These are phyloP conservation scores for Narthecium ossifragum DNA, from an alignment of 106 monocot species.

Conservation along the genomic window DNA sequence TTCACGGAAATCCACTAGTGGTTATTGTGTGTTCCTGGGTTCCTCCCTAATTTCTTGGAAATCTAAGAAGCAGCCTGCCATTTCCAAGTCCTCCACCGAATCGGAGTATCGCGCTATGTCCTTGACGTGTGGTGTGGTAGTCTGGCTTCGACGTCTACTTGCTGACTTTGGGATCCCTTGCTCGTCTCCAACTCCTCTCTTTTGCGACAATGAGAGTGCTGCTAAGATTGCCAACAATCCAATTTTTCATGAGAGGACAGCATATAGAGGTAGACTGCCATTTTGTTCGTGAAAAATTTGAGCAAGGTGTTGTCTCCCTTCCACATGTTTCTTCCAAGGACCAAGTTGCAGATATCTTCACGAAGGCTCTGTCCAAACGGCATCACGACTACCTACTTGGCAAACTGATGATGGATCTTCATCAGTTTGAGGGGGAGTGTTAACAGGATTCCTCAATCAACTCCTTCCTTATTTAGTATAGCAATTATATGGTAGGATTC, in stretches of 20 bases:
- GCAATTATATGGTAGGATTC: too few relatives aligned
- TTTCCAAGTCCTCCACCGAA: neutral
- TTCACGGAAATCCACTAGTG: neutral
- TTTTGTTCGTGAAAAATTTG: neutral
- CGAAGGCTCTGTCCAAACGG: neutral
- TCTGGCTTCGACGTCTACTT: neutral
- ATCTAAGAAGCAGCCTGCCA: neutral
- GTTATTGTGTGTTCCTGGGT: constrained; percentile 2
- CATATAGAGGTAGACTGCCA: constrained; percentile 15
- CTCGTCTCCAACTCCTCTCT: neutral
- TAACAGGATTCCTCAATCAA: too few relatives aligned
- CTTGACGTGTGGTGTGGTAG: neutral
- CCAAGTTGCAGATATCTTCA: constrained; percentile 2
- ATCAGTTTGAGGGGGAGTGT: neutral
- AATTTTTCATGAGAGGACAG: constrained; percentile 7
- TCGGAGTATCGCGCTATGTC: neutral
- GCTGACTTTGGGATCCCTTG: neutral
- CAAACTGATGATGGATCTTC: too few relatives aligned
- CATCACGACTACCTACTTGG: neutral
- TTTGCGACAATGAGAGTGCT: neutral
- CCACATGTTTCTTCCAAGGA: neutral
- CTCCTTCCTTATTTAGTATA: too few relatives aligned
- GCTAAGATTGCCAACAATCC: constrained; percentile 1
- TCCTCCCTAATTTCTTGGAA: neutral
- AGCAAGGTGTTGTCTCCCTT: neutral